phyloP scores from a whole-genome alignment of 2,329 filamentous ascomycete species.

The Whalleya microplaca region DNA sequence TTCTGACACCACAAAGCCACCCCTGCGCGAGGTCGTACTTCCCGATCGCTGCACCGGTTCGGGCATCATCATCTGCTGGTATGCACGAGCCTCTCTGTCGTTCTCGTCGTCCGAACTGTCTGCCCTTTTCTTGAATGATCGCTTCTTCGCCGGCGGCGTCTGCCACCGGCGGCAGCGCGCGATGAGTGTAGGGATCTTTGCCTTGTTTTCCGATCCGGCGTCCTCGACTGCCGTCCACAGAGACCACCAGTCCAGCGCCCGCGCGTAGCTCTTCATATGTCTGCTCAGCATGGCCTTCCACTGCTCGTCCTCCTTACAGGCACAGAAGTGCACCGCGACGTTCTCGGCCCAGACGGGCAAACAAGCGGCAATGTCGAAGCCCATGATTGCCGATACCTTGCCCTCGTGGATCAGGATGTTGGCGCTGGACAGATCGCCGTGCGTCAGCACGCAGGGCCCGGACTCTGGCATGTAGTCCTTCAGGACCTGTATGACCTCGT shows the following conservation, averaged over 20 bases:
- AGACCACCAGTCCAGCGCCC: conserved; percentile 33
- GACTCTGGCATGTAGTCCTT: conserved; percentile 30
- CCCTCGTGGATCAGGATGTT: conserved; percentile 28
- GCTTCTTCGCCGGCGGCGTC: conserved; percentile 16
- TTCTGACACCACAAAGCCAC: neutral
- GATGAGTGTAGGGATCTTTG: conserved; percentile 15
- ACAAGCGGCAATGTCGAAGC: conserved; percentile 29
- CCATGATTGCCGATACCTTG: conserved; percentile 25
- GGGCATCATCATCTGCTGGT: conserved; percentile 1
- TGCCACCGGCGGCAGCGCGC: conserved; percentile 29
- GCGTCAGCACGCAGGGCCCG: conserved; percentile 31
- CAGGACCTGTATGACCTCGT: conserved; percentile 16
- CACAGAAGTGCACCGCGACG: conserved; percentile 31
- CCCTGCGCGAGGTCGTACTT: neutral
- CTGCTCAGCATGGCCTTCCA: conserved; percentile 32
- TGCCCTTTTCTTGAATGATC: conserved; percentile 6
- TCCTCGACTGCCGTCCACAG: conserved; percentile 28
- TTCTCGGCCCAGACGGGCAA: conserved; percentile 34
- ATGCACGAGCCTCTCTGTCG: neutral
- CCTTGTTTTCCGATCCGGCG: too few species aligned
- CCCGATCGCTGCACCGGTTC: neutral
- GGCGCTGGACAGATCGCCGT: conserved; percentile 32
- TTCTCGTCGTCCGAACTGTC: conserved; percentile 5
- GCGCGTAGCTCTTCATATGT: conserved; percentile 20
- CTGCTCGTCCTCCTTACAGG: conserved; percentile 32